A percentile compares a stretch with the other conserved stretches of the same genome.
phyloP scores from a whole-genome alignment of 2,329 filamentous ascomycete species.

The Sphaerulina vaccinii region DNA sequence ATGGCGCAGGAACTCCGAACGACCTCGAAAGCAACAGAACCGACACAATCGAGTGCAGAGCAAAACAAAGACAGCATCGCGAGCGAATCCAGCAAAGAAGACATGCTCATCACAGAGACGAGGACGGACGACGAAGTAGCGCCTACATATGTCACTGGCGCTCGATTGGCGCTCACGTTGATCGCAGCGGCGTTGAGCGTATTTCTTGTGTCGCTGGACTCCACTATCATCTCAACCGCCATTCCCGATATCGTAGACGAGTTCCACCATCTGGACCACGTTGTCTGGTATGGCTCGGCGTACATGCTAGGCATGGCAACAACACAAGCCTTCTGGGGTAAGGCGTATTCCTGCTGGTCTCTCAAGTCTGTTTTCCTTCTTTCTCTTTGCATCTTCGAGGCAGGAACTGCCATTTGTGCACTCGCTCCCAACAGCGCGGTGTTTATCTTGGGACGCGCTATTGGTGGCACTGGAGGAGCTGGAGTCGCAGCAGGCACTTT shows the following conservation, averaged over 20 bases:
- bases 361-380: conserved; percentile 41
- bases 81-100: no score
- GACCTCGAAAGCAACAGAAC: no score
- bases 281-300: conserved; percentile 42
- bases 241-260: conserved; percentile 45
- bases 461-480: conserved; percentile 55
- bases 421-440: conserved; percentile 37
- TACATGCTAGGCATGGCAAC: conserved; percentile 46
- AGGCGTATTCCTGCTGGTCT: not conserved
- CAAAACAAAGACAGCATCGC: no score
- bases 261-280: conserved; percentile 40
- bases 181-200: not conserved
- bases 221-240: conserved; percentile 42
- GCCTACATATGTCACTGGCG: no score
- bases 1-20: no score
- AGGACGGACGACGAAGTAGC: no score
- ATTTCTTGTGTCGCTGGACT: conserved; percentile 11
- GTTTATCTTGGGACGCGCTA: conserved; percentile 47
- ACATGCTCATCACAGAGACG: no score
- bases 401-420: conserved; percentile 53
- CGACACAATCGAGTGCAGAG: no score
- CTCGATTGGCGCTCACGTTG: no score
- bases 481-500: conserved; percentile 47
- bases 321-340: conserved; percentile 4
- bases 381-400: conserved; percentile 43